phyloP scores from a whole-genome alignment of 1,284 basidiomycete species.

The Puccinia triticina region DNA sequence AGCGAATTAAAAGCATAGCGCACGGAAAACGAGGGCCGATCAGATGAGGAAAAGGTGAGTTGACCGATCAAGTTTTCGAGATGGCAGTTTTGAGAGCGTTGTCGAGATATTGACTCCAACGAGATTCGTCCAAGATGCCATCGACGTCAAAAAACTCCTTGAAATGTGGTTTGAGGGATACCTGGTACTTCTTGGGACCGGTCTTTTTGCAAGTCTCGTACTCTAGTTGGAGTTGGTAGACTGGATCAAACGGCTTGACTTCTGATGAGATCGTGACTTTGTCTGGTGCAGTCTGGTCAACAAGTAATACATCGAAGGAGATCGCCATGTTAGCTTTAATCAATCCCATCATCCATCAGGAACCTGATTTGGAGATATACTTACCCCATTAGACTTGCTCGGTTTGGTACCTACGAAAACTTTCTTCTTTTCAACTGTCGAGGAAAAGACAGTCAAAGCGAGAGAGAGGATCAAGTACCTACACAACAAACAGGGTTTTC shows the following conservation, averaged over 20 bases:
- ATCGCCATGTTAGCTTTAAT: background rate
- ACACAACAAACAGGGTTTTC: background rate
- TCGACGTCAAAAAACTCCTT: conserved; percentile 47
- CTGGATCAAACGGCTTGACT: conserved; percentile 10
- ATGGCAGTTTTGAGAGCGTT: conserved; percentile 40
- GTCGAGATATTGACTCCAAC: conserved; percentile 40
- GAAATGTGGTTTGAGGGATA: conserved; percentile 29
- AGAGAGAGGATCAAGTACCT: conserved; percentile 31
- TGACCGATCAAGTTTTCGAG: conserved; percentile 21
- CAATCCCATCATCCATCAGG: too few relatives aligned
- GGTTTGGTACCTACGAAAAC: conserved; percentile 33
- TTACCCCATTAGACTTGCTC: conserved; percentile 22
- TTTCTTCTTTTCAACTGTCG: conserved; percentile 42
- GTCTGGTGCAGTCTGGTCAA: conserved; percentile 1
- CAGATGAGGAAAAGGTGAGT: background rate
- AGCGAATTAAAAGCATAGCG: too few relatives aligned
- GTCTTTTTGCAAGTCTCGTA: conserved; percentile 36
- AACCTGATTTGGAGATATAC: background rate
- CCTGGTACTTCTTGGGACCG: conserved; percentile 37
- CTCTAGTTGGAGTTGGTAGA: conserved; percentile 28
- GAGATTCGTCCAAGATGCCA: conserved; percentile 32
- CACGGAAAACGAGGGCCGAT: too few relatives aligned
- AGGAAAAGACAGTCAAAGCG: background rate
- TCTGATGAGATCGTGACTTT: conserved; percentile 31
- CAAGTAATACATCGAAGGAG: background rate